Conservation (phyloP, 2,329 filamentous ascomycete species). For the Fonsecaea monophora region DNA sequence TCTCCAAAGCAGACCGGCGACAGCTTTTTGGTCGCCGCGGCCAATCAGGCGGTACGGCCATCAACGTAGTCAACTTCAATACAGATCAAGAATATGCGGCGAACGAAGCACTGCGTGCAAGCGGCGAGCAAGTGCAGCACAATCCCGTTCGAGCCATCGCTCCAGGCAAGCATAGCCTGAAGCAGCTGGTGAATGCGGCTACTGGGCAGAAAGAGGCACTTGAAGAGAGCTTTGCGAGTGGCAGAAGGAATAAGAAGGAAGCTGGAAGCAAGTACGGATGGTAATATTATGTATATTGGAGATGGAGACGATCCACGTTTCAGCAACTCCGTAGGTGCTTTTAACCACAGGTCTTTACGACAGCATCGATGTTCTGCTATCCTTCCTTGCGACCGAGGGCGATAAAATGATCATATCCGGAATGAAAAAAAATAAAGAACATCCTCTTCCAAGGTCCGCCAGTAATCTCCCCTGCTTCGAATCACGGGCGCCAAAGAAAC, state of each 20-base stretch:
- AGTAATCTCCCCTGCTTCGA: background rate
- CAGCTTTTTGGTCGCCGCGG: slow-evolving; percentile 79
- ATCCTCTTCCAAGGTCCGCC: background rate
- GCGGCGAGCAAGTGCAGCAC: slow-evolving; percentile 73
- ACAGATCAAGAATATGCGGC: slow-evolving; percentile 84
- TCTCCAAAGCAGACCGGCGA: slow-evolving; percentile 76
- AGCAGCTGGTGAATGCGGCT: slow-evolving; percentile 84
- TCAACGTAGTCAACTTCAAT: slow-evolving; percentile 84
- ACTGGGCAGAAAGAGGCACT: slow-evolving; percentile 82
- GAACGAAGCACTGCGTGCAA: slow-evolving; percentile 77
- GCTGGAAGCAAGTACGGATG: slow-evolving; percentile 85
- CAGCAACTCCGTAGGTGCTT: background rate
- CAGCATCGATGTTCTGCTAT: background rate
- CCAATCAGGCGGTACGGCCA: slow-evolving; percentile 48
- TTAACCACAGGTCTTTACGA: background rate
- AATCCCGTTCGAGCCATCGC: slow-evolving; percentile 83
- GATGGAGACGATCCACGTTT: background rate
- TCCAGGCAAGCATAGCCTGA: slow-evolving; percentile 86
- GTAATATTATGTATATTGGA: slow-evolving; percentile 48
- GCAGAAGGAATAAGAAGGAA: slow-evolving; percentile 79
- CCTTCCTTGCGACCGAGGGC: too few species aligned
- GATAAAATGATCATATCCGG: background rate
- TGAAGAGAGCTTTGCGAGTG: slow-evolving; percentile 88
- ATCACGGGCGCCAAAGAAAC: too few species aligned
- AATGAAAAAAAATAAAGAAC: background rate